Evolutionary conservation across 1,284 basidiomycete genomes (phyloP).

Genomic region (Hemileia vastatrix): DNA sequence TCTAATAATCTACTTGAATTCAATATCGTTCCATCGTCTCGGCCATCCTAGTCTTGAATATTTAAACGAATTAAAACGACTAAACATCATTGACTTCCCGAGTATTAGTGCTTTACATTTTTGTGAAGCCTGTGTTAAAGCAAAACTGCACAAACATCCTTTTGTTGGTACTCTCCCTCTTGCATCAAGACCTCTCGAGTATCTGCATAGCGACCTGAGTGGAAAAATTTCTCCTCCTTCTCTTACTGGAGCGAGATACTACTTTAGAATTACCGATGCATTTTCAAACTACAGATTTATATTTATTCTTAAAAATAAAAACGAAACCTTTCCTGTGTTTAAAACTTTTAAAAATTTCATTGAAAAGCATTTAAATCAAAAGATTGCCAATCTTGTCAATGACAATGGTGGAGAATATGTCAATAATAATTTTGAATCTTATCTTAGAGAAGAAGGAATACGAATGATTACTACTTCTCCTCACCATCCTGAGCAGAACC

Average conservation of each 20-base stretch:
- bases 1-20: too few species aligned
- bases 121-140: background rate
- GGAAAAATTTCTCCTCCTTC: slow-evolving; percentile 1
- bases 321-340: too few species aligned
- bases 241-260: background rate
- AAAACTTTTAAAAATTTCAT: too few species aligned
- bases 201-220: background rate
- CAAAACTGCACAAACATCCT: background rate
- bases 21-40: too few species aligned
- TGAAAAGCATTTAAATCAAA: too few species aligned
- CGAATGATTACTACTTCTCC: slow-evolving; percentile 6
- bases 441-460: slow-evolving; percentile 13
- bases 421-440: background rate
- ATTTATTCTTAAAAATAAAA: too few species aligned
- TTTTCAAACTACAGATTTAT: too few species aligned
- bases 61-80: too few species aligned
- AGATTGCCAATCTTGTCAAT: background rate
- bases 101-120: too few species aligned
- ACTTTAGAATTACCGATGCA: too few species aligned
- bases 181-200: background rate
- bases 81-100: background rate
- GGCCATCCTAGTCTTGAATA: slow-evolving; percentile 4
- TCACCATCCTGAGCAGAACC: slow-evolving; percentile 20
- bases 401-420: slow-evolving; percentile 26
- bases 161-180: background rate